Evolutionary conservation across 2,329 filamentous ascomycete genomes (phyloP).

Genomic region (Ploettnerulaceae sp.): DNA sequence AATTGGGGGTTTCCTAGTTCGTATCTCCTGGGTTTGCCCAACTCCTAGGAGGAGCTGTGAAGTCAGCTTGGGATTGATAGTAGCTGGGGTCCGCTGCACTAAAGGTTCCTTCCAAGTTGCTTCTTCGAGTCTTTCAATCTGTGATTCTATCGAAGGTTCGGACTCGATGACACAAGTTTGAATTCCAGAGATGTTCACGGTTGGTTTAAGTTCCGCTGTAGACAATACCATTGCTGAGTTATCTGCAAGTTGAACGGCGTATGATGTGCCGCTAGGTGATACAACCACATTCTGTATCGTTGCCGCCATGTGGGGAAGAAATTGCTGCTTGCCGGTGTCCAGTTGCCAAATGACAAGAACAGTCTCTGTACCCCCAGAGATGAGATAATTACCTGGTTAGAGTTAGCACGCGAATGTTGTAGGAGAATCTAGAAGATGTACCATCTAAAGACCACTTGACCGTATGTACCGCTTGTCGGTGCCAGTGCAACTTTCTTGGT

Average conservation of each 20-base stretch:
- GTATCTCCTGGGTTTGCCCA: conserved; percentile 54
- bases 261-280: conserved; percentile 73
- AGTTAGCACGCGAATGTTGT: conserved; percentile 31
- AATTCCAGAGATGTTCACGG: conserved; percentile 77
- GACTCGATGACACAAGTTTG: conserved; percentile 57
- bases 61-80: conserved; percentile 56
- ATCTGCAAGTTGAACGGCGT: conserved; percentile 80
- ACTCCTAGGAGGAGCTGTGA: conserved; percentile 66
- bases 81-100: conserved; percentile 47
- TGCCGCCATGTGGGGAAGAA: conserved; percentile 84
- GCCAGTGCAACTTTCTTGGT: conserved; percentile 79
- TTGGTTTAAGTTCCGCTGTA: conserved; percentile 82
- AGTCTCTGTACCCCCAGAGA: conserved; percentile 88
- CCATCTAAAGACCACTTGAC: conserved; percentile 92
- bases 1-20: conserved; percentile 45
- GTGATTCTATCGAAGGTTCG: conserved; percentile 46
- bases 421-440: conserved; percentile 38
- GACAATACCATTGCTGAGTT: conserved; percentile 90
- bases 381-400: conserved; percentile 74
- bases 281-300: conserved; percentile 80
- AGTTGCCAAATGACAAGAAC: conserved; percentile 91
- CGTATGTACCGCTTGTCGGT: conserved; percentile 74
- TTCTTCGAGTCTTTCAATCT: conserved; percentile 45
- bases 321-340: conserved; percentile 76
- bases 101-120: conserved; percentile 26